Evolutionary conservation across 148 eudicot genomes (phyloP), one percentile per base, ranked within the genome.

Genomic region (Chenopodium quinoa): DNA sequence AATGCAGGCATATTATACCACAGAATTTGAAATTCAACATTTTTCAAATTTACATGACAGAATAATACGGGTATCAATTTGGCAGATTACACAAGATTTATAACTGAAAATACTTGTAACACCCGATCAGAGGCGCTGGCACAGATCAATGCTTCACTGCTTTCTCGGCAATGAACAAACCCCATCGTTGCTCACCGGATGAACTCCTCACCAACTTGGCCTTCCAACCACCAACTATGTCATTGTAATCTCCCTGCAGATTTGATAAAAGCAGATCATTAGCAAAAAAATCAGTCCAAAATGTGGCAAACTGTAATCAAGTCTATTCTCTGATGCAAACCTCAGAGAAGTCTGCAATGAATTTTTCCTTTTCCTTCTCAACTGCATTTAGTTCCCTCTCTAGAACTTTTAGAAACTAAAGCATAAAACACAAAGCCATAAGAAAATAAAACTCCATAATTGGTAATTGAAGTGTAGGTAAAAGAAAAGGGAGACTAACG

Each of bases 101-200:
- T 7, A n/a, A 66, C 58, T 27, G 58, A 23, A 65, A 17, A 8
- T 76, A 52, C 83, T 66, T 23, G 66, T 74, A 34, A 63, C 27
- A 27, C 10, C 13, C 4, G 19, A 54, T 1, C 7, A n/a, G 3
- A 60, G 12, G 47, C 8, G 13, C 50, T 25, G 23, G 16, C 74
- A 31, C 4, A 34, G 40, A 60, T 83, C 83, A 84, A 58, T 82
- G 78, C 73, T 85, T 86, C 86, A 88, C 74, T 75, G 81, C 76
- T 91, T 93, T 88, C 89, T 82, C 76, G 71, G 92, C 98, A 52
- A 95, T 76, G 75, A 95, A 95, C 84, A 93, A 87, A 58, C 98
- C 98, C 98, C 98, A 93, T 34, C 90, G 87, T 85, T 95, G 98
- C 93, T 95, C 97, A 1, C 98, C 96, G 0, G 94, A 89, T 1